These are phyloP conservation scores for Solanum peruvianum DNA, from an alignment of 257 asterid species.

Conservation along the genomic window DNA sequence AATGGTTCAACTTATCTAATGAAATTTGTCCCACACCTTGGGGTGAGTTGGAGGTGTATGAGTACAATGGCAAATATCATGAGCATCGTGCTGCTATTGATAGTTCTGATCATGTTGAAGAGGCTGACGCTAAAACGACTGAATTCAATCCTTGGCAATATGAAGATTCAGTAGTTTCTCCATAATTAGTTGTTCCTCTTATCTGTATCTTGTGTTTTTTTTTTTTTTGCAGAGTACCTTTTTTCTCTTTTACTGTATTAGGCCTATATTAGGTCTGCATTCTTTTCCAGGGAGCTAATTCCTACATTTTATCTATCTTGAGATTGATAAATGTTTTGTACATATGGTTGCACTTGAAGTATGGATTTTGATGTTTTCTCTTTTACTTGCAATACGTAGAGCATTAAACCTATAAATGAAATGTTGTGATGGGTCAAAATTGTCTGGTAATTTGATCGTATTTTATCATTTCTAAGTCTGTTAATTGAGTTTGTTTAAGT, in stretches of 20 bases:
- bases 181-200: background rate
- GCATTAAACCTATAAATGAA: background rate
- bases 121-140: conserved; percentile 17
- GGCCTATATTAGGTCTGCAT: conserved; percentile 1
- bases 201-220: background rate
- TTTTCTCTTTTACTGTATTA: background rate
- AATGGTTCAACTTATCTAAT: conserved; percentile 75
- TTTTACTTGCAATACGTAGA: background rate
- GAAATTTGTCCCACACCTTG: conserved; percentile 81
- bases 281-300: background rate
- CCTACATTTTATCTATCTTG: background rate
- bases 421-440: background rate
- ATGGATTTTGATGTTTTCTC: background rate
- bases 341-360: background rate
- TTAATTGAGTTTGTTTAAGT: background rate
- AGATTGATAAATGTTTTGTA: background rate
- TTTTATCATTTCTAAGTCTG: rapidly evolving
- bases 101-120: conserved; percentile 25
- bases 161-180: conserved; percentile 12
- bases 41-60: conserved; percentile 86
- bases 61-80: conserved; percentile 56
- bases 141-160: conserved; percentile 96
- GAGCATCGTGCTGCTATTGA: conserved; percentile 58
- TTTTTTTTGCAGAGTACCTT: background rate
- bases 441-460: background rate